A percentile compares a stretch with the other conserved stretches of the same genome.
These are phyloP conservation scores for Sordaria brevicollis DNA, from an alignment of 495 filamentous ascomycete species.

Conservation along the genomic window DNA sequence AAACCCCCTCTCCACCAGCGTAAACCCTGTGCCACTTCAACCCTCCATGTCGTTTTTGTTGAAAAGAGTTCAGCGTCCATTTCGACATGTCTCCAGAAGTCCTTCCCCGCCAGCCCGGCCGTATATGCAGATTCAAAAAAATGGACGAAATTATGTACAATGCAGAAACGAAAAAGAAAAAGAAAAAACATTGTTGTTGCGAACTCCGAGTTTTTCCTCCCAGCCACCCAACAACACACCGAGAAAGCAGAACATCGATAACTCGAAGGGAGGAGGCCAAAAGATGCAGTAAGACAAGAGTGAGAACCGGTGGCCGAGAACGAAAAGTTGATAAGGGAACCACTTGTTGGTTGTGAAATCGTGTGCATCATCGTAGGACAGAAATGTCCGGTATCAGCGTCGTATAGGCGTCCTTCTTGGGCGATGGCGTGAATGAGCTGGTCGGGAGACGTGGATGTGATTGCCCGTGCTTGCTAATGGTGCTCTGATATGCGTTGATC, in stretches of 20 bases:
- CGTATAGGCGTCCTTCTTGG: background rate
- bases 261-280: background rate
- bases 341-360: background rate
- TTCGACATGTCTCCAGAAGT: background rate
- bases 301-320: background rate
- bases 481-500: background rate
- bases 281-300: background rate
- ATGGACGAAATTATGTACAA: conserved; percentile 5
- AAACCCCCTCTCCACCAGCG: background rate
- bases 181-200: background rate
- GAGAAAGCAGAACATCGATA: background rate
- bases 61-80: background rate
- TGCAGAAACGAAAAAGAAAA: background rate
- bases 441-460: background rate
- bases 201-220: conserved; percentile 1
- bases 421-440: background rate
- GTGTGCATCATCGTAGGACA: background rate
- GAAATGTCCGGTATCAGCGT: background rate
- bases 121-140: conserved; percentile 3
- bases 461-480: background rate
- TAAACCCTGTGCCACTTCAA: background rate
- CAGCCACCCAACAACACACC: conserved; percentile 1
- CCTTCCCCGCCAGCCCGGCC: background rate
- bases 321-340: background rate
- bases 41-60: background rate